Percentiles rank a stretch among this genome's conserved stretches.
Evolutionary conservation across 345 rosid species (phyloP).

Genomic region (Heritiera littoralis): DNA sequence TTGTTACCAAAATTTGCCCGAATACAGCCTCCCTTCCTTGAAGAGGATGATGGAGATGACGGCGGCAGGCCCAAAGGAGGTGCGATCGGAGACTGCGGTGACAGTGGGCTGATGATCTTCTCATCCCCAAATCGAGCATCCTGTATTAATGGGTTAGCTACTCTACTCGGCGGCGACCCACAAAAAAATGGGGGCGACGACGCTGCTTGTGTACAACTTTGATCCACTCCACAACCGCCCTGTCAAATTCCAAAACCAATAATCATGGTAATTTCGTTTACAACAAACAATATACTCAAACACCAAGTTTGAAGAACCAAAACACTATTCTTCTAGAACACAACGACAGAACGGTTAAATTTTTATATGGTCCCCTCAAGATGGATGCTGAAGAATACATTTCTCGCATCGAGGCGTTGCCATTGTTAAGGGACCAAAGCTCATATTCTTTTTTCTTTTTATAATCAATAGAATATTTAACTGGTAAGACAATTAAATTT

Average conservation of each 20-base stretch:
- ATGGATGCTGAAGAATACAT: not conserved
- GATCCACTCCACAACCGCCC: constrained; percentile 66
- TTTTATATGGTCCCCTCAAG: not conserved
- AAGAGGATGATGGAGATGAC: constrained; percentile 51
- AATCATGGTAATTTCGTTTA: not conserved
- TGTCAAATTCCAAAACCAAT: constrained; percentile 27
- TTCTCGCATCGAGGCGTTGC: no score
- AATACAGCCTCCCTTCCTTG: constrained; percentile 67
- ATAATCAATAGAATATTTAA: no score
- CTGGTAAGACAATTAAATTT: no score
- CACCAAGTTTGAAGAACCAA: not conserved
- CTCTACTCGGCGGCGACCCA: constrained; percentile 99
- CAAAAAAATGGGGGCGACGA: constrained; percentile 80
- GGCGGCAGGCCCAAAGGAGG: constrained; percentile 31
- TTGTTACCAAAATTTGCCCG: constrained; percentile 79
- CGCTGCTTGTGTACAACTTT: constrained; percentile 49
- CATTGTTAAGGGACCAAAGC: no score
- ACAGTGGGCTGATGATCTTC: constrained; percentile 41
- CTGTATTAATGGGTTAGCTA: constrained; percentile 93
- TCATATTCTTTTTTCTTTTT: no score
- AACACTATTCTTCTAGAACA: not conserved
- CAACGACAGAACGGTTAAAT: not conserved
- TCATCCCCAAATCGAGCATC: constrained; percentile 76
- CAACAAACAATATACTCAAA: not conserved
- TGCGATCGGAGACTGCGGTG: constrained; percentile 36